phyloP scores from a whole-genome alignment of 2,329 filamentous ascomycete genomes.

The Phaeophleospora eucalypticola region DNA sequence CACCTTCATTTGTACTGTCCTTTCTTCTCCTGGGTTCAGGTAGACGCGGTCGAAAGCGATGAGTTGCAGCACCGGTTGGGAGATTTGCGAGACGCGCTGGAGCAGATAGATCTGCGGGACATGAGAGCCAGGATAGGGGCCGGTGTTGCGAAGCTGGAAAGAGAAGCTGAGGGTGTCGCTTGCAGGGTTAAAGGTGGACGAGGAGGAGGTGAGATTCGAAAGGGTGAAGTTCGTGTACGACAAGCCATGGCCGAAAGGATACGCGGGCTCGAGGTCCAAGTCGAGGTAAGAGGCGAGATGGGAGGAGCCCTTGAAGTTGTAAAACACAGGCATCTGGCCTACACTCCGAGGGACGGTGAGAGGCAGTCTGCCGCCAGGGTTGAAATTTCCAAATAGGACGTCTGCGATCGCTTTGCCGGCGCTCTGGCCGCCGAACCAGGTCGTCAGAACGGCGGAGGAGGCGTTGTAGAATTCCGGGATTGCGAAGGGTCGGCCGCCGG shows the following conservation, averaged over 20 bases:
- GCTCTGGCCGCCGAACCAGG: conserved; percentile 13
- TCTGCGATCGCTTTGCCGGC: conserved; percentile 13
- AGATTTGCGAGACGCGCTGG: conserved; percentile 38
- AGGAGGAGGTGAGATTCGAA: not conserved
- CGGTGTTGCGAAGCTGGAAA: conserved; percentile 34
- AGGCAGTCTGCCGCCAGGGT: conserved; percentile 10
- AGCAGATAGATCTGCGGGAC: conserved; percentile 43
- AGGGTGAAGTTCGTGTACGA: conserved; percentile 11
- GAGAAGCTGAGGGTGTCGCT: conserved; percentile 35
- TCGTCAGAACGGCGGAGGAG: conserved; percentile 9
- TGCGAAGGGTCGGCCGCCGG: conserved; percentile 15
- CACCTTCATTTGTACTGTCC: conserved; percentile 33
- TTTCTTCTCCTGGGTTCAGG: conserved; percentile 33
- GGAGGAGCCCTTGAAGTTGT: conserved; percentile 11
- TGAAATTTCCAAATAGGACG: conserved; percentile 12
- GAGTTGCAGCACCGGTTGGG: conserved; percentile 43
- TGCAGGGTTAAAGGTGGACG: not conserved
- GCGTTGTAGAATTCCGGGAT: conserved; percentile 14
- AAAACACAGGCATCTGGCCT: conserved; percentile 15
- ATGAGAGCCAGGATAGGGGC: conserved; percentile 35
- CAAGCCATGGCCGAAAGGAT: conserved; percentile 14
- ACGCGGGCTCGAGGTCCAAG: conserved; percentile 6
- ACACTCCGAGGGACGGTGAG: conserved; percentile 10
- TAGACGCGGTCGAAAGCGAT: conserved; percentile 42
- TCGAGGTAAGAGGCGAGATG: conserved; percentile 9